phyloP scores from a whole-genome alignment of 768 basidiomycete species.

The Daedaleopsis nitida region DNA sequence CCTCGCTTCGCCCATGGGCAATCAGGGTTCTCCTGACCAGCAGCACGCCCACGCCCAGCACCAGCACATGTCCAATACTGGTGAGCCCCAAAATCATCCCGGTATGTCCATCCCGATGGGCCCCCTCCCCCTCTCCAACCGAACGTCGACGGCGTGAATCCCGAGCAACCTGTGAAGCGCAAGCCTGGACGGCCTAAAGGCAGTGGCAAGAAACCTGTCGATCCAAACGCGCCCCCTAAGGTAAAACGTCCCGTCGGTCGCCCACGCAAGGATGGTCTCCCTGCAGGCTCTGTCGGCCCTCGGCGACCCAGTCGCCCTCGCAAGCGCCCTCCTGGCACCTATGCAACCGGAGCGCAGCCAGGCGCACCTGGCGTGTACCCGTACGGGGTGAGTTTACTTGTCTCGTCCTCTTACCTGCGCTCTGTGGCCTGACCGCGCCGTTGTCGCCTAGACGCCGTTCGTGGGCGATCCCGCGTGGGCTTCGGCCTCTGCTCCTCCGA shows the following conservation, averaged over 20 bases:
- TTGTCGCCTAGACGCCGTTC: slow-evolving; percentile 4
- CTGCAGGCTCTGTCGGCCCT: slow-evolving; percentile 66
- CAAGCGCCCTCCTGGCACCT: slow-evolving; percentile 39
- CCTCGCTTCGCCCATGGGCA: slow-evolving; percentile 18
- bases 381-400: slow-evolving; percentile 20
- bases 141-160: slow-evolving; percentile 10
- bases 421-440: neutral
- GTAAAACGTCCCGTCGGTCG: slow-evolving; percentile 79
- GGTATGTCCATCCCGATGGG: slow-evolving; percentile 13
- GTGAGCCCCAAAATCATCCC: slow-evolving; percentile 8
- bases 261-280: slow-evolving; percentile 80
- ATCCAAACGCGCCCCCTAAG: slow-evolving; percentile 46
- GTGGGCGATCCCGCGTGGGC: slow-evolving; percentile 13
- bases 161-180: slow-evolving; percentile 54
- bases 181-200: slow-evolving; percentile 79
- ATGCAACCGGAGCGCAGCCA: slow-evolving; percentile 24
- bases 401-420: neutral
- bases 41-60: slow-evolving; percentile 3
- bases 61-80: slow-evolving; percentile 11
- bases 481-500: slow-evolving; percentile 27
- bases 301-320: slow-evolving; percentile 43
- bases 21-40: slow-evolving; percentile 13
- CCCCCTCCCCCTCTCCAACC: slow-evolving; percentile 11
- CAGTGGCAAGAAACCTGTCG: slow-evolving; percentile 67
- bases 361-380: slow-evolving; percentile 6